Evolutionary conservation across 164 flowering plant species (phyloP), one percentile per base, ranked within the genome.

Genomic region (Umbellularia californica): DNA sequence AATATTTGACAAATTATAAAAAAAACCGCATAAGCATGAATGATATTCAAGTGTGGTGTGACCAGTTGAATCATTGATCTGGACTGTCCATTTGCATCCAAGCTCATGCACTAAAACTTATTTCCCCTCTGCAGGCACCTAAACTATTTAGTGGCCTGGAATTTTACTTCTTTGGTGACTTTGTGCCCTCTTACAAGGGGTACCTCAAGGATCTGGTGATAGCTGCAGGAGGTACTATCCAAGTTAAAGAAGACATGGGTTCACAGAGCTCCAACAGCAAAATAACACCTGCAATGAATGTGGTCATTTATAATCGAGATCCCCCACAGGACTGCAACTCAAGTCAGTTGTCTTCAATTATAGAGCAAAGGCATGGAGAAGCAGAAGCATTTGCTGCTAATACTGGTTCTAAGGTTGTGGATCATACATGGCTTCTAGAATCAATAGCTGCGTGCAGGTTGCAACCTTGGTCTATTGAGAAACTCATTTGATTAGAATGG

Each of bases 401-500:
- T 65, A 81, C 71, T 58, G 81, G 82, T 35, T 77, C 80, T 14
- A 74, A 27, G 63, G 88, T 83, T 20, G 70, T 84, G 17, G 79
- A 81, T 50, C 90, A 87, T 65, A 82, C 84, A 19, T 88, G 90
- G 94, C 80, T 90, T 70, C 74, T 88, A 78, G 90, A 86, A 55
- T 88, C 94, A 24, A 85, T 88, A 72, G 90, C 92, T 67, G 87
- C 90, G 65, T 84, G 86, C 70, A 71, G 58, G 67, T 63, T 86
- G 77, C 79, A 78, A 70, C 79, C 87, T 41, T 77, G 65, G 71
- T 60, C 35, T 72, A 58, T 7, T 64, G 50, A 73, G 60, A 55
- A 55, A 41, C 47, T 41, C 11, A 41, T 41, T 35, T 41, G 47
- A 41, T 41, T 41, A 5, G 47, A 41, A 41, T 6, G 47, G 47